Evolutionary conservation across 2,329 filamentous ascomycete species (phyloP).

Genomic region (Penicillium sp.): DNA sequence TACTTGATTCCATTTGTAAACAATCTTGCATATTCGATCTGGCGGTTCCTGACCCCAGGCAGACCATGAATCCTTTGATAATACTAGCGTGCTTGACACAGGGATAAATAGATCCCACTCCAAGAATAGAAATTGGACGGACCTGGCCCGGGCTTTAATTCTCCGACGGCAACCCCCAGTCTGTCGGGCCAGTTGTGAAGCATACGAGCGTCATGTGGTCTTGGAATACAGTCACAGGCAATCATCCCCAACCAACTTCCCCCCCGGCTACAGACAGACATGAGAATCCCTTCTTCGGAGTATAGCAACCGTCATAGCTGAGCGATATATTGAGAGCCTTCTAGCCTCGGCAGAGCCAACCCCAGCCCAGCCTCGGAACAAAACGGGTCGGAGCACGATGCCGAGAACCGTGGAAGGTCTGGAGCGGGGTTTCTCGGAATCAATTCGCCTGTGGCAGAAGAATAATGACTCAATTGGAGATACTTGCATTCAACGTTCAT

Average conservation of each 20-base stretch:
- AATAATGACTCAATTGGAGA: background rate
- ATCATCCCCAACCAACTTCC: background rate
- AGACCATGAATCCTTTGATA: background rate
- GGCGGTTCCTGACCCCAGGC: background rate
- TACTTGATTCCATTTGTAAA: background rate
- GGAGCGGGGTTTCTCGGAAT: background rate
- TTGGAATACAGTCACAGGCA: slow-evolving; percentile 7
- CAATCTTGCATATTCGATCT: background rate
- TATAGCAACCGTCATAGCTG: slow-evolving; percentile 1
- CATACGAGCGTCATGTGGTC: slow-evolving; percentile 21
- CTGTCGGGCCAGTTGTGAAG: slow-evolving; percentile 20
- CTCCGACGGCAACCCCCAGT: slow-evolving; percentile 13
- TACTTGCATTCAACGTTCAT: background rate
- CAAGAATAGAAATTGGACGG: slow-evolving; percentile 3
- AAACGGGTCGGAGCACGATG: slow-evolving; percentile 16
- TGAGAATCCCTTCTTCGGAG: background rate
- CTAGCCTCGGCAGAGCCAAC: slow-evolving; percentile 12
- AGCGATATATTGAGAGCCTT: background rate
- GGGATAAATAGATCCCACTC: background rate
- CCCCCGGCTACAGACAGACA: background rate
- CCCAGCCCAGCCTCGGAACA: slow-evolving; percentile 20
- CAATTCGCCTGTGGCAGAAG: background rate
- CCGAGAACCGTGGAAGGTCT: slow-evolving; percentile 7
- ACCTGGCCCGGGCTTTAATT: slow-evolving; percentile 18
- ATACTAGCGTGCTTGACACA: background rate